Evolutionary conservation across 2,329 filamentous ascomycete species (phyloP).

Genomic region (Penicillium sp.): DNA sequence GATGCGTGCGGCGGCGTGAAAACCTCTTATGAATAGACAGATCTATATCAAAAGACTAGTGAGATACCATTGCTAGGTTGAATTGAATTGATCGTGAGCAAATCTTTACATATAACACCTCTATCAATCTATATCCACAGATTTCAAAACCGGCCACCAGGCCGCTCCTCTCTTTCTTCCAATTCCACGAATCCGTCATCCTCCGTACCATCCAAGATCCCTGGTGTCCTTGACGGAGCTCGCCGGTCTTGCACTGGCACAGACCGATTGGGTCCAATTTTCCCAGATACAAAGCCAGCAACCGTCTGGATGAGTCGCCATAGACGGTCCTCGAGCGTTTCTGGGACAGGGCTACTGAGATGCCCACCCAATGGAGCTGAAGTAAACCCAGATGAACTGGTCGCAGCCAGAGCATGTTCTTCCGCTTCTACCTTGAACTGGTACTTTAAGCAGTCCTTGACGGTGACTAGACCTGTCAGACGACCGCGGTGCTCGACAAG

Average conservation of each 20-base stretch:
- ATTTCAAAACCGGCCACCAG: conserved; percentile 7
- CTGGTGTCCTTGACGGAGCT: conserved; percentile 15
- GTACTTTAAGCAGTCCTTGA: conserved; percentile 95
- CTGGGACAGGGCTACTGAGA: conserved; percentile 15
- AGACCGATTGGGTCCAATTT: conserved; percentile 9
- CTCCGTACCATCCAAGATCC: conserved; percentile 51
- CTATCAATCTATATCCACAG: conserved; percentile 11
- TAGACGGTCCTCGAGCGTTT: conserved; percentile 33
- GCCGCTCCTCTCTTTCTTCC: conserved; percentile 33
- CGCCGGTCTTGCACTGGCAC: conserved; percentile 17
- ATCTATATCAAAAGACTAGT: neutral
- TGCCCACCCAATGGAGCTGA: conserved; percentile 21
- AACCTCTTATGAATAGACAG: too few species aligned
- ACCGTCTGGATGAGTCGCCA: conserved; percentile 37
- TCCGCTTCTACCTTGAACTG: conserved; percentile 93
- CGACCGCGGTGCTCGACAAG: conserved; percentile 84
- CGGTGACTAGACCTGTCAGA: conserved; percentile 79
- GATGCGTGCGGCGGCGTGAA: conserved; percentile 49
- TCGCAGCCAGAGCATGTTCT: conserved; percentile 54
- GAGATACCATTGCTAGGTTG: neutral
- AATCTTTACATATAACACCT: conserved; percentile 3
- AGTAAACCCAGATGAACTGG: conserved; percentile 22
- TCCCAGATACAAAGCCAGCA: conserved; percentile 16
- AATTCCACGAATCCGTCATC: conserved; percentile 46
- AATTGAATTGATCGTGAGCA: neutral